A percentile compares a stretch with the other conserved stretches of the same genome.
Evolutionary conservation across 352 stramenopile genomes (phyloP).

Genomic region (Globisporangium uncinulatum): DNA sequence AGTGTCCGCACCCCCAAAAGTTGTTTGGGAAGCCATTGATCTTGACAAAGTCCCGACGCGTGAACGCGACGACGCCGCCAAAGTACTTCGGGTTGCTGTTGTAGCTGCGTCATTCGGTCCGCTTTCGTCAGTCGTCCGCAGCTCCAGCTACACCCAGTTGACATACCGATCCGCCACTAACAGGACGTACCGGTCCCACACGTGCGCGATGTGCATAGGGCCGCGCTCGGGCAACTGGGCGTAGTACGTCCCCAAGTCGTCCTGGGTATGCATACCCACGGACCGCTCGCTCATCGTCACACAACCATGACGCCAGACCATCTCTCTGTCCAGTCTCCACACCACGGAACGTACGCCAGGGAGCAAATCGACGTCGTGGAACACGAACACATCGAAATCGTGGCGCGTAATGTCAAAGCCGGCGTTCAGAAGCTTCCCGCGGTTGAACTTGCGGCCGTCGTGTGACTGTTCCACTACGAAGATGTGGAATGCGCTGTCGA

Average conservation of each 20-base stretch:
- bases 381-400: conserved; percentile 86
- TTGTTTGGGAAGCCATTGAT: conserved; percentile 96
- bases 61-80: conserved; percentile 91
- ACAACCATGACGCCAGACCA: no score
- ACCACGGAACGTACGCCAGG: conserved; percentile 33
- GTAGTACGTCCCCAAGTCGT: conserved; percentile 82
- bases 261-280: no score
- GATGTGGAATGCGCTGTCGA: conserved; percentile 73
- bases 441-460: conserved; percentile 95
- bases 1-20: conserved; percentile 81
- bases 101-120: conserved; percentile 42
- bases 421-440: conserved; percentile 95
- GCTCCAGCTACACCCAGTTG: no score
- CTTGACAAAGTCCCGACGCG: conserved; percentile 77
- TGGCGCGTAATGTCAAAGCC: conserved; percentile 89
- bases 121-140: not conserved
- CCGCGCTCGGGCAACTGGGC: conserved; percentile 38
- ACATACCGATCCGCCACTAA: no score
- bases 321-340: no score
- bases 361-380: conserved; percentile 96
- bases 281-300: no score
- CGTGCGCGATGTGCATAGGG: conserved; percentile 92
- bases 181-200: conserved; percentile 84
- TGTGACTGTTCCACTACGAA: conserved; percentile 94
- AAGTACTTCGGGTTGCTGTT: conserved; percentile 94